Percentiles rank a stretch among this genome's conserved stretches.
Conservation (phyloP, 768 basidiomycete species). For the Clathrus columnatus region DNA sequence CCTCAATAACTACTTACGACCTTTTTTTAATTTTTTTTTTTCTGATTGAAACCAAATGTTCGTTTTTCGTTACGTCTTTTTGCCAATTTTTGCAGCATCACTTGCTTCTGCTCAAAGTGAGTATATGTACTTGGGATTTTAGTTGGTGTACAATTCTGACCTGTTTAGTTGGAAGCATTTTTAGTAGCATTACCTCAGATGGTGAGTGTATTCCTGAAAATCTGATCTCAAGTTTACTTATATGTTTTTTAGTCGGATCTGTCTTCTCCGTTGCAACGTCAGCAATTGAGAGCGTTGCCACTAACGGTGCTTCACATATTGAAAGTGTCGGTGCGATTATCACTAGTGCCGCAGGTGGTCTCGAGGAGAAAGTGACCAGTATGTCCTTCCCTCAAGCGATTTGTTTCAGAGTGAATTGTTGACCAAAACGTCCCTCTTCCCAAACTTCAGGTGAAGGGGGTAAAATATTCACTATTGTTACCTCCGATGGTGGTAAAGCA, state of each 20-base stretch:
- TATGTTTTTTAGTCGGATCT: background rate
- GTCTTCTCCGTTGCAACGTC: background rate
- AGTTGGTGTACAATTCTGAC: background rate
- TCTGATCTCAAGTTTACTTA: background rate
- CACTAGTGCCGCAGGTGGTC: constrained; percentile 23
- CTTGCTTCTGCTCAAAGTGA: background rate
- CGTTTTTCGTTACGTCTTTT: background rate
- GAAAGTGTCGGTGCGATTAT: constrained; percentile 19
- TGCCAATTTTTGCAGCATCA: background rate
- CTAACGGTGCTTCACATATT: background rate
- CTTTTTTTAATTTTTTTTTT: too few relatives aligned
- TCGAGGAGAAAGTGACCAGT: constrained; percentile 23
- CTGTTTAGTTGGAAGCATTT: background rate
- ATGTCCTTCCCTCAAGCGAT: background rate
- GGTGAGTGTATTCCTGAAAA: background rate
- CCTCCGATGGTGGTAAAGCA: constrained; percentile 48
- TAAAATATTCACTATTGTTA: constrained; percentile 43
- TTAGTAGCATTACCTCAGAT: background rate
- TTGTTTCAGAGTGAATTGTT: background rate
- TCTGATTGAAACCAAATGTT: too few relatives aligned
- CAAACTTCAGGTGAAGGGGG: constrained; percentile 42
- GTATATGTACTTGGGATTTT: background rate
- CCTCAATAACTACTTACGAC: too few relatives aligned
- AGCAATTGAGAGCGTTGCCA: background rate
- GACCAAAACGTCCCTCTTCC: background rate